A percentile compares a stretch with the other conserved stretches of the same genome.
Evolutionary conservation across 371 early-diverging fungal genomes (phyloP).

Genomic region (Syncephalastrum contaminatum): DNA sequence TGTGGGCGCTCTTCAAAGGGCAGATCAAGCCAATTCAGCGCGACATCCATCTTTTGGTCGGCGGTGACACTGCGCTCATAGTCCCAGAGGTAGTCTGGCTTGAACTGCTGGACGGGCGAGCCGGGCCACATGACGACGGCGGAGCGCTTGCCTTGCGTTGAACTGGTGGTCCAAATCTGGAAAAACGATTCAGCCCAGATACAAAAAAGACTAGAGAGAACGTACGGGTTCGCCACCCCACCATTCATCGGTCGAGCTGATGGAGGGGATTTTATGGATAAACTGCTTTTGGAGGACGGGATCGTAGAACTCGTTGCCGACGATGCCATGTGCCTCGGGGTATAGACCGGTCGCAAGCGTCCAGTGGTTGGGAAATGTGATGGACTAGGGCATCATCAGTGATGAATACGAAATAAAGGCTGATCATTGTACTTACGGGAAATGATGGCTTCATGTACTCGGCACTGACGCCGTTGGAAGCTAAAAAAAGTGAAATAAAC

Average conservation of each 20-base stretch:
- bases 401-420: neutral
- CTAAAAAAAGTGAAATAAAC: conserved; percentile 18
- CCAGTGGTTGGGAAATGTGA: conserved; percentile 96
- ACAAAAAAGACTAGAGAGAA: neutral
- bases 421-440: conserved; percentile 47
- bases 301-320: conserved; percentile 89
- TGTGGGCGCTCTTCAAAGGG: conserved; percentile 69
- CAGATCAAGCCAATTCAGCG: conserved; percentile 79
- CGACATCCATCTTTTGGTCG: conserved; percentile 57
- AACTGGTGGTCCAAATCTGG: conserved; percentile 86
- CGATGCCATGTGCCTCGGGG: conserved; percentile 92
- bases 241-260: conserved; percentile 71
- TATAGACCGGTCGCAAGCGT: conserved; percentile 89
- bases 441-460: conserved; percentile 75
- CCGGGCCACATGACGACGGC: conserved; percentile 93
- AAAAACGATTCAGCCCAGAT: neutral
- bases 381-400: conserved; percentile 32
- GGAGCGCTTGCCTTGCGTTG: conserved; percentile 60
- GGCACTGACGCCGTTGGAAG: conserved; percentile 50
- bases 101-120: conserved; percentile 52
- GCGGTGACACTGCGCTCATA: conserved; percentile 50
- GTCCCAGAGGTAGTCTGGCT: conserved; percentile 68
- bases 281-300: conserved; percentile 72
- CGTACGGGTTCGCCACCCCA: conserved; percentile 88
- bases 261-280: conserved; percentile 64